Percentiles rank a stretch among this genome's conserved stretches.
phyloP scores from a whole-genome alignment of 2,329 filamentous ascomycete genomes.

The Dactylellina cionopaga region DNA sequence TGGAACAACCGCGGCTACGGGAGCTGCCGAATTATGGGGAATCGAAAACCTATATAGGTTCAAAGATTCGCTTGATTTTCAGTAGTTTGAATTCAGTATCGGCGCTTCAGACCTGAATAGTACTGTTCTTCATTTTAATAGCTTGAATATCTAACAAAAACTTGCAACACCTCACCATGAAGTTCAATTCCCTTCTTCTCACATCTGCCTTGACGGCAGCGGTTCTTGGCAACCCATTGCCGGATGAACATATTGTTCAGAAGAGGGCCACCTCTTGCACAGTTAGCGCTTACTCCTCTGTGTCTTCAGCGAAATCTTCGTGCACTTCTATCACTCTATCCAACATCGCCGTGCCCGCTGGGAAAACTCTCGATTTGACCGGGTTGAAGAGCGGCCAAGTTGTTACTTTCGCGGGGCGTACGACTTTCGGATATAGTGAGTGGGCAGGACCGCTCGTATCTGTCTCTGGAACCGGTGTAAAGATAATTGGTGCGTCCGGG shows the following conservation, averaged over 20 bases:
- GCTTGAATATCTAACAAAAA: not conserved
- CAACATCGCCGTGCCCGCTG: constrained; percentile 68
- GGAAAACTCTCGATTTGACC: constrained; percentile 69
- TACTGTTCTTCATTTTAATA: not conserved
- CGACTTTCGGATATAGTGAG: constrained; percentile 73
- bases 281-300: constrained; percentile 66
- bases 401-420: constrained; percentile 69
- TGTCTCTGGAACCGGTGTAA: constrained; percentile 69
- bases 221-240: constrained; percentile 5
- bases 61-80: too few species aligned
- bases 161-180: not conserved
- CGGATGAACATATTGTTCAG: not conserved
- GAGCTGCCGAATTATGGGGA: not conserved
- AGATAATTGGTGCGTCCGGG: constrained; percentile 66
- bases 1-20: not conserved
- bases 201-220: constrained; percentile 18
- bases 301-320: constrained; percentile 64
- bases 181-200: constrained; percentile 11
- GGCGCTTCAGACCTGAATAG: too few species aligned
- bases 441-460: constrained; percentile 73
- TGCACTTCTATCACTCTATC: constrained; percentile 68
- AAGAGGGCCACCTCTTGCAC: constrained; percentile 64
- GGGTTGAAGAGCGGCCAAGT: constrained; percentile 62
- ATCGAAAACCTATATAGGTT: too few species aligned
- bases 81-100: too few species aligned